These are phyloP conservation scores for Monosporascus cannonballus DNA, from an alignment of 2,329 filamentous ascomycete genomes.

Conservation along the genomic window DNA sequence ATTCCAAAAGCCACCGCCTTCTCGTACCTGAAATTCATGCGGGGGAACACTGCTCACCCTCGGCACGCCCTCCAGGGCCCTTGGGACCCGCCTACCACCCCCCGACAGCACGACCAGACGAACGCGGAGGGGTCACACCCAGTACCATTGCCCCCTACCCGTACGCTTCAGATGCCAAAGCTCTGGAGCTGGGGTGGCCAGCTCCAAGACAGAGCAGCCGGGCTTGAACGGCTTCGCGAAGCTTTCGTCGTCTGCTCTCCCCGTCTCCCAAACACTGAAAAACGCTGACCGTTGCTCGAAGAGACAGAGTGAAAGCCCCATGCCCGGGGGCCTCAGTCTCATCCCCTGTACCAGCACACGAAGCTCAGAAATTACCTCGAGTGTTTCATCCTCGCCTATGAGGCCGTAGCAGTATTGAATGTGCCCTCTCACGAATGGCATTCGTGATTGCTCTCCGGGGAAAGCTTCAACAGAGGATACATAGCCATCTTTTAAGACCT, in stretches of 20 bases:
- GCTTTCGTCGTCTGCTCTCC: neutral
- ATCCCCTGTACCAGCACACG: neutral
- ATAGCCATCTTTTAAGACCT: too few relatives aligned
- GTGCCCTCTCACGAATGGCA: neutral
- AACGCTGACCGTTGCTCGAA: neutral
- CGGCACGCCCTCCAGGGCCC: too few relatives aligned
- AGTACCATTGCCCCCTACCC: too few relatives aligned
- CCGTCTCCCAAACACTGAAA: neutral
- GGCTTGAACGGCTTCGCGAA: neutral
- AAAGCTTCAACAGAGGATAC: neutral
- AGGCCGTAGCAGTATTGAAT: neutral
- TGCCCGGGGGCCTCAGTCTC: neutral
- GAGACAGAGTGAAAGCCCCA: neutral
- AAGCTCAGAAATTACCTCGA: neutral
- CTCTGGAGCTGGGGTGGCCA: neutral
- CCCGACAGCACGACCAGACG: too few relatives aligned
- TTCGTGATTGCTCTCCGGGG: neutral
- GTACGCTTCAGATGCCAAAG: too few relatives aligned
- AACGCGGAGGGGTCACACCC: too few relatives aligned
- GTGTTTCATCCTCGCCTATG: neutral
- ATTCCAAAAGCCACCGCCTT: too few relatives aligned
- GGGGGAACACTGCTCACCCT: too few relatives aligned
- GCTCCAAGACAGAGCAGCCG: neutral
- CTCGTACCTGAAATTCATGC: too few relatives aligned
- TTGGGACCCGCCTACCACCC: too few relatives aligned